Evolutionary conservation across 805 yeast genomes (phyloP).

Genomic region (Candida ulmi): DNA sequence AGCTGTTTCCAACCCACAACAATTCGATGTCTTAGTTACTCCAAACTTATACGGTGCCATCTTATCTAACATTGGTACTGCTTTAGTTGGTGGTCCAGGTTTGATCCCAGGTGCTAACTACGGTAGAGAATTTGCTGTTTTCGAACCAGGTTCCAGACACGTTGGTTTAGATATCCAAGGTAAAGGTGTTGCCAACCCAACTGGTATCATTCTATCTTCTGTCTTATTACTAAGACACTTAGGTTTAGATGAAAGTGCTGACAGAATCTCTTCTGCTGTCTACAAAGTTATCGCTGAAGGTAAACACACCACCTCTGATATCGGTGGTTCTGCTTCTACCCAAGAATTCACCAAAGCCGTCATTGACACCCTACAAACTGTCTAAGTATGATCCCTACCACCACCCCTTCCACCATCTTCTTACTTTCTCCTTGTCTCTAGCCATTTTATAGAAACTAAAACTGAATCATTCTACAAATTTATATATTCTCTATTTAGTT

Average conservation of each 20-base stretch:
- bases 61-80: constrained; percentile 97
- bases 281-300: constrained; percentile 89
- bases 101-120: constrained; percentile 97
- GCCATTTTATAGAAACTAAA: no score
- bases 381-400: neutral
- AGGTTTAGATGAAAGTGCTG: constrained; percentile 81
- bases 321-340: constrained; percentile 86
- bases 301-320: constrained; percentile 76
- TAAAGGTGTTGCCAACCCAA: constrained; percentile 93
- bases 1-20: constrained; percentile 97
- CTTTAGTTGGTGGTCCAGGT: constrained; percentile 95
- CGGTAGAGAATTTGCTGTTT: constrained; percentile 95
- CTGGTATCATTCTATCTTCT: constrained; percentile 92
- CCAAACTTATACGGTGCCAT: constrained; percentile 98
- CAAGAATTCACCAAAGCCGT: constrained; percentile 93
- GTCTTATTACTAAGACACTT: constrained; percentile 92
- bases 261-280: constrained; percentile 83
- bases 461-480: no score
- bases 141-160: constrained; percentile 99
- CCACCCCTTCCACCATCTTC: no score
- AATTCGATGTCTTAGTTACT: constrained; percentile 95
- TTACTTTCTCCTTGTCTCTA: no score
- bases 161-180: constrained; percentile 97
- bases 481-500: no score
- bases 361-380: constrained; percentile 33